Conservation (phyloP, 805 yeast species). For the Candida nitratophila region DNA sequence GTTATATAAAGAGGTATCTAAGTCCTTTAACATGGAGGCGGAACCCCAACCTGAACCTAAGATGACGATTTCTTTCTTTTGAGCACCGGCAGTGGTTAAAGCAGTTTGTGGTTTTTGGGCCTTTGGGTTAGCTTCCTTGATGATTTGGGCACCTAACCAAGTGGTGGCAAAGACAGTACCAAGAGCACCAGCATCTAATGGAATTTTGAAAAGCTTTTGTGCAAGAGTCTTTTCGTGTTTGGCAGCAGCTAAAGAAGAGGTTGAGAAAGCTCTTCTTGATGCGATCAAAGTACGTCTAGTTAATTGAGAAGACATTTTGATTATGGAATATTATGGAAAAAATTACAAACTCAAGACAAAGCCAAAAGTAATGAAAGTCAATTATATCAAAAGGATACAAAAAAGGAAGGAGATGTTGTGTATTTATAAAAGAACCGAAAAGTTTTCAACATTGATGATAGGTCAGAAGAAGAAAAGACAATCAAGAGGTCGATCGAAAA, state of each 20-base stretch:
- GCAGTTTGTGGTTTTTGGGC: conserved; percentile 38
- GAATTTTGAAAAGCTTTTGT: conserved; percentile 19
- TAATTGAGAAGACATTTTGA: conserved; percentile 9
- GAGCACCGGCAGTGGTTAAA: conserved; percentile 35
- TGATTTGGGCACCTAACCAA: conserved; percentile 32
- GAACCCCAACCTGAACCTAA: conserved; percentile 57
- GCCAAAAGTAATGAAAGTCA: neutral
- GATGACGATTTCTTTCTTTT: conserved; percentile 32
- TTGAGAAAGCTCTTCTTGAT: conserved; percentile 16
- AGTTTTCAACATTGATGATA: neutral
- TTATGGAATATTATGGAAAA: neutral
- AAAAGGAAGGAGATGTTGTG: neutral
- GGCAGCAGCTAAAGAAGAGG: conserved; percentile 10
- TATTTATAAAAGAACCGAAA: neutral
- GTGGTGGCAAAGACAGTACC: conserved; percentile 20
- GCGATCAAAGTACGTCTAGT: conserved; percentile 5
- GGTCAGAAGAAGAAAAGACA: no score
- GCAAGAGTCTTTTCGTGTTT: conserved; percentile 13
- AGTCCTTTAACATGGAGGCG: conserved; percentile 42
- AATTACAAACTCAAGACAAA: neutral
- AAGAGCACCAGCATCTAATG: conserved; percentile 20
- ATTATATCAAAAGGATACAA: no score
- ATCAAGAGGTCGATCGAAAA: no score
- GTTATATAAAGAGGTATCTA: conserved; percentile 46
- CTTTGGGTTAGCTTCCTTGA: conserved; percentile 35